Evolutionary conservation across 2,329 filamentous ascomycete genomes (phyloP).

Genomic region (Exutisphaerella laricina): DNA sequence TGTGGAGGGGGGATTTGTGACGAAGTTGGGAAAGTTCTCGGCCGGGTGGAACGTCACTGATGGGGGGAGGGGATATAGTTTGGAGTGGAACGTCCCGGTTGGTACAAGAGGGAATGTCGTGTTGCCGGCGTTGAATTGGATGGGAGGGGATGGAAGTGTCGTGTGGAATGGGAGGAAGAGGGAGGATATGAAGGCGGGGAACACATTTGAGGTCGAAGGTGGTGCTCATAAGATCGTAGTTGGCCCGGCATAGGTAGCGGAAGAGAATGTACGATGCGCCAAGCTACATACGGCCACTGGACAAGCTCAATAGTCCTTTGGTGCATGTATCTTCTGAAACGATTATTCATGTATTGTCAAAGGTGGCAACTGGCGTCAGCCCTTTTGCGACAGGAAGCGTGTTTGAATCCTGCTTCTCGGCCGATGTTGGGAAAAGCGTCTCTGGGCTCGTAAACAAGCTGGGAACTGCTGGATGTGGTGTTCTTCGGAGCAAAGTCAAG

Average conservation of each 20-base stretch:
- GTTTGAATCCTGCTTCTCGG: too few species aligned
- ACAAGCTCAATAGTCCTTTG: too few species aligned
- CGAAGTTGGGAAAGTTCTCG: constrained; percentile 40
- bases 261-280: too few species aligned
- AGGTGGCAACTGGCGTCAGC: too few species aligned
- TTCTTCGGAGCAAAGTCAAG: too few species aligned
- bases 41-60: constrained; percentile 32
- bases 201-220: constrained; percentile 2
- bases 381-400: too few species aligned
- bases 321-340: too few species aligned
- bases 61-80: constrained; percentile 15
- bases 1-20: constrained; percentile 44
- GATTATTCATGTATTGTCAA: too few species aligned
- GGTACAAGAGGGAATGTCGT: constrained; percentile 29
- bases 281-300: too few species aligned
- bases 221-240: constrained; percentile 4
- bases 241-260: neutral
- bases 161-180: constrained; percentile 2
- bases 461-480: too few species aligned
- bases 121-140: constrained; percentile 18
- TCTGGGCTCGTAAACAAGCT: too few species aligned
- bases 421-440: too few species aligned
- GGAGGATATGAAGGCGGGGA: neutral
- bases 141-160: neutral
- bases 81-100: constrained; percentile 25